Evolutionary conservation across 2,329 filamentous ascomycete genomes (phyloP).

Genomic region (Pseudocercospora pini-densiflorae): DNA sequence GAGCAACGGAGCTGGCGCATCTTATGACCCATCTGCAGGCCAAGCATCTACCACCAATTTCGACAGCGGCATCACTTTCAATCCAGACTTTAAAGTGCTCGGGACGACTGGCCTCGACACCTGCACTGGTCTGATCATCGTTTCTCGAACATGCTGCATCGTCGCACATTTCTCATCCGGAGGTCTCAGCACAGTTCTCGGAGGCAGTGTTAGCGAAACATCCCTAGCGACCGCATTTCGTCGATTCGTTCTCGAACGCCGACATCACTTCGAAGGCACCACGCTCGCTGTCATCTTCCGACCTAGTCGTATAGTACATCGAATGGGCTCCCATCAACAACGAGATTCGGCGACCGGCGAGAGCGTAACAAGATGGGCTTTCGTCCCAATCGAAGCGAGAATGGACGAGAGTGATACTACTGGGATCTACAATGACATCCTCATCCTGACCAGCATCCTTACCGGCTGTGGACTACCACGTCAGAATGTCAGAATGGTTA

Average conservation of each 20-base stretch:
- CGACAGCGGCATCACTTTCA: not conserved
- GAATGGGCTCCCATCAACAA: not conserved
- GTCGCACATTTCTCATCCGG: not conserved
- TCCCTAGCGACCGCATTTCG: not conserved
- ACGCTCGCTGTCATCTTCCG: not conserved
- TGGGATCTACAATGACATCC: not conserved
- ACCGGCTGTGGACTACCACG: not conserved
- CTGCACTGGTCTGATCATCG: slow-evolving; percentile 1
- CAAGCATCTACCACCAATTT: not conserved
- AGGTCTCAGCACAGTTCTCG: not conserved
- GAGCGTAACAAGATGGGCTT: not conserved
- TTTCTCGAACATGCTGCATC: not conserved
- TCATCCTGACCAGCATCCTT: not conserved
- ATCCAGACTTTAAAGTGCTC: not conserved
- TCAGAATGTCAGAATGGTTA: not conserved
- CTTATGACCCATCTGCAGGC: not conserved
- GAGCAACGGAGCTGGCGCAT: not conserved
- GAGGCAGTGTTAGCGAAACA: not conserved
- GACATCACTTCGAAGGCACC: not conserved
- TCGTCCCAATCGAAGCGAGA: not conserved
- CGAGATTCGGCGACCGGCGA: not conserved
- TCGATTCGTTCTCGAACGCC: not conserved
- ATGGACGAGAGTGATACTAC: not conserved
- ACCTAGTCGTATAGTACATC: not conserved
- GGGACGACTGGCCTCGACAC: not conserved